These are phyloP conservation scores for Xylariales sp. DNA, from an alignment of 2,329 filamentous ascomycete genomes.

Conservation along the genomic window DNA sequence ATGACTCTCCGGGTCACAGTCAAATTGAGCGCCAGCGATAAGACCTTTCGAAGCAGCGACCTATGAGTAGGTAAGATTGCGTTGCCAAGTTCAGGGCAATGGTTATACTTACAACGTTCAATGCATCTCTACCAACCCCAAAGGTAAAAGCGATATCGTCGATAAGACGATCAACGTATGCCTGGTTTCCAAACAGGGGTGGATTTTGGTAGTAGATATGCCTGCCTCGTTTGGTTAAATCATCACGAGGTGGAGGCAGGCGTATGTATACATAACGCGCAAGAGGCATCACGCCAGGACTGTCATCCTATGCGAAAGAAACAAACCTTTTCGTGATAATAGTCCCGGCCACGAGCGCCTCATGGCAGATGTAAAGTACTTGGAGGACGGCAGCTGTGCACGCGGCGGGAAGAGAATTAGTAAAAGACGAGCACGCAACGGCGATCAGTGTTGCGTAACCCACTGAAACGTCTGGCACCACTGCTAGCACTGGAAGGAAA, in stretches of 20 bases:
- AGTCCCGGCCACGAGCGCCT: conserved; percentile 50
- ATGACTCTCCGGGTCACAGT: conserved; percentile 22
- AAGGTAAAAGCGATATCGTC: conserved; percentile 72
- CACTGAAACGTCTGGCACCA: conserved; percentile 23
- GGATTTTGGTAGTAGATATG: conserved; percentile 78
- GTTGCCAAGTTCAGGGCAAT: too few relatives aligned
- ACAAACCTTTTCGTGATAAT: conserved; percentile 59
- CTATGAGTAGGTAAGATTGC: too few relatives aligned
- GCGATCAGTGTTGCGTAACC: too few relatives aligned
- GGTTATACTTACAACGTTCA: conserved; percentile 72
- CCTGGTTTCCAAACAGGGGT: conserved; percentile 65
- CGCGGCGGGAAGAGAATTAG: neutral
- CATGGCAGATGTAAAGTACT: conserved; percentile 56
- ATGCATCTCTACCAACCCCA: conserved; percentile 53
- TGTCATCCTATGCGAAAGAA: too few relatives aligned
- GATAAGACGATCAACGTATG: conserved; percentile 65
- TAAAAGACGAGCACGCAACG: conserved; percentile 5
- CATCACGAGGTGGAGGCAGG: neutral
- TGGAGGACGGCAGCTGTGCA: conserved; percentile 49
- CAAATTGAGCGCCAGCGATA: conserved; percentile 45
- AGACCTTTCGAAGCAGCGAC: conserved; percentile 72
- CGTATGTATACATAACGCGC: too few relatives aligned
- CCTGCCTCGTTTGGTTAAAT: conserved; percentile 36
- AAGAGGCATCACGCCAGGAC: too few relatives aligned
- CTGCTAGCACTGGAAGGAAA: conserved; percentile 16